Percentiles rank a stretch among this genome's conserved stretches.
Evolutionary conservation across 495 filamentous ascomycete genomes (phyloP).

Genomic region (Penicillium lividum): DNA sequence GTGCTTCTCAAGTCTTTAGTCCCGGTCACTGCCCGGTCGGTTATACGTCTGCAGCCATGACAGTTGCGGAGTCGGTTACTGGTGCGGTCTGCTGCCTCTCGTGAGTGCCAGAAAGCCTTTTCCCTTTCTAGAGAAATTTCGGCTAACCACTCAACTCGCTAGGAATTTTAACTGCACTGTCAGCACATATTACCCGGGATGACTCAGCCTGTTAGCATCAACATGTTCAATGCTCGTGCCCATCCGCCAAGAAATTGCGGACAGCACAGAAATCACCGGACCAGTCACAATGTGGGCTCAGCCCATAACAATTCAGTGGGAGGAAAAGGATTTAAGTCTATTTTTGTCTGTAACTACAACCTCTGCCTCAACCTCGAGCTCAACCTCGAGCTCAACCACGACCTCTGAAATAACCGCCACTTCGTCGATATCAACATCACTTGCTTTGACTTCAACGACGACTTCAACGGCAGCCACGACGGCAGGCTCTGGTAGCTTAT

Average conservation of each 20-base stretch:
- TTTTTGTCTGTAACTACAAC: background rate
- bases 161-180: background rate
- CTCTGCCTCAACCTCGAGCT: too few species aligned
- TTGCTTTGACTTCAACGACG: background rate
- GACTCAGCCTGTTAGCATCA: background rate
- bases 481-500: background rate
- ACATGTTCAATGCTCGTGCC: background rate
- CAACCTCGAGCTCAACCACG: background rate
- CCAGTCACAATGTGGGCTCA: conserved; percentile 33
- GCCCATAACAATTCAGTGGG: conserved; percentile 17
- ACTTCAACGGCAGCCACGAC: background rate
- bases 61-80: background rate
- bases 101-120: background rate
- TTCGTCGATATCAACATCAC: background rate
- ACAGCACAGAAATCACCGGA: conserved; percentile 13
- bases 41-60: background rate
- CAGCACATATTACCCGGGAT: background rate
- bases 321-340: conserved; percentile 4
- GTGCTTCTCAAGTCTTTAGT: background rate
- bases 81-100: background rate
- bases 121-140: background rate
- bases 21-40: background rate
- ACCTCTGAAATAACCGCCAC: background rate
- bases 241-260: background rate
- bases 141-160: background rate